Evolutionary conservation across 176 grass and related monocot species (phyloP), one percentile per base, ranked within the genome.

Genomic region (Alloteropsis semialata): DNA sequence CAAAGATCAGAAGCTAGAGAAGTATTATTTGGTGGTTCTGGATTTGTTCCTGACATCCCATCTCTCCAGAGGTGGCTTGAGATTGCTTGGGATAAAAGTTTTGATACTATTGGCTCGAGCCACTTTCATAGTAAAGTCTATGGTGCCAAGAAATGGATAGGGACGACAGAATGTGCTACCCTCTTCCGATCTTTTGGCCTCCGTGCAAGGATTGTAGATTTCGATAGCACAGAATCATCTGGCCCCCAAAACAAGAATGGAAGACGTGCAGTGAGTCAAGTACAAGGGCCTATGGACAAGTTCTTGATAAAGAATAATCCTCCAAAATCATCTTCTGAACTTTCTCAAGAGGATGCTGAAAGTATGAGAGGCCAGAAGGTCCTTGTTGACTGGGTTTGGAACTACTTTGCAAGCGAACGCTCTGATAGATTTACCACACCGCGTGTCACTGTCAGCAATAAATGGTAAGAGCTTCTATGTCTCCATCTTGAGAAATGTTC

Each of bases 61-160:
- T 92, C 90, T n/a, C 86, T 98, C 45, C 96, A 98, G 79, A 91
- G 88, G 56, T 98, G 96, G 96, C 90, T 98, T 53, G 96, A 98
- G 79, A 93, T 95, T 82, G 90, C 96, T 42, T 98, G 96, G 96
- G 59, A 90, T 41, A 94, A 85, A 65, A 82, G 81, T 25, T 95
- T 95, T 46, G 96, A 98, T 82, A 51, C 50, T 30, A 10, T 86
- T 25, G 92, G 96, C 45, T 85, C 89, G 1, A 86, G 61, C 33
- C 88, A 90, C 76, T 98, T 91, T 39, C 29, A 91, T 43, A 80
- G 72, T 64, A 88, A 91, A 41, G 80, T 98, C 32, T 95, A 95
- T 81, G 92, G 92, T n/a, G 76, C 61, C 32, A 91, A 88, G 76
- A 91, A 90, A 81, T 95, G 96, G 96, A 93, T 98, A 78, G 96